A percentile compares a stretch with the other conserved stretches of the same genome.
Evolutionary conservation across 1,139 yeast genomes (phyloP).

Genomic region (Yamadazyma jaroonii): DNA sequence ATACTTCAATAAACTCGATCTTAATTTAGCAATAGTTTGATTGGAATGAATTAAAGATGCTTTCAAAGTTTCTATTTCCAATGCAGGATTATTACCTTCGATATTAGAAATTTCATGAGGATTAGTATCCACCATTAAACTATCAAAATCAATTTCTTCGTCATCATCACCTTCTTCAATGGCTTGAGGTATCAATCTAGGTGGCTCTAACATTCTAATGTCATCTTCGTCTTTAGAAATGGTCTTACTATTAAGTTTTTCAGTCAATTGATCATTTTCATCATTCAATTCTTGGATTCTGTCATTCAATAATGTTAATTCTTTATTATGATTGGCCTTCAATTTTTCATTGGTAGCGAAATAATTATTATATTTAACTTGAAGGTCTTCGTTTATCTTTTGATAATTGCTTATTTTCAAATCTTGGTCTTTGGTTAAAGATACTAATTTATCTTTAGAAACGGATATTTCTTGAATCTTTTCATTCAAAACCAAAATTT

Average conservation of each 20-base stretch:
- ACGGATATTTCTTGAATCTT: constrained; percentile 30
- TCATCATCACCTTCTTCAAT: constrained; percentile 19
- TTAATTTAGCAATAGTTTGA: constrained; percentile 53
- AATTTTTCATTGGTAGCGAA: constrained; percentile 33
- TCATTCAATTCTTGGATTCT: constrained; percentile 59
- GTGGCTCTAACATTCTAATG: constrained; percentile 13
- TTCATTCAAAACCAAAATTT: constrained; percentile 49
- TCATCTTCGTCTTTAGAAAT: background rate
- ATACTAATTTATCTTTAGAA: constrained; percentile 30
- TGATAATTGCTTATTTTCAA: constrained; percentile 27
- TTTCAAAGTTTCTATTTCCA: constrained; percentile 67
- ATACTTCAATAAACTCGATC: constrained; percentile 46
- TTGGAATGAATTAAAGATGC: constrained; percentile 69
- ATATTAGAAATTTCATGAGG: constrained; percentile 26
- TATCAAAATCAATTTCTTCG: constrained; percentile 32
- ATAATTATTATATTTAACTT: constrained; percentile 36
- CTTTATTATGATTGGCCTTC: constrained; percentile 32
- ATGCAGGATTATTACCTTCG: constrained; percentile 48
- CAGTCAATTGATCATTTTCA: constrained; percentile 57
- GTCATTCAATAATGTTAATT: constrained; percentile 45
- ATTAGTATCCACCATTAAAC: constrained; percentile 30
- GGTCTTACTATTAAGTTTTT: constrained; percentile 23
- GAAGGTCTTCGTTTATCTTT: constrained; percentile 50
- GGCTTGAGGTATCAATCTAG: constrained; percentile 11
- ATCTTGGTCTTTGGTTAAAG: constrained; percentile 31